Evolutionary conservation across 768 basidiomycete genomes (phyloP).

Genomic region (Naganishia kalamii): DNA sequence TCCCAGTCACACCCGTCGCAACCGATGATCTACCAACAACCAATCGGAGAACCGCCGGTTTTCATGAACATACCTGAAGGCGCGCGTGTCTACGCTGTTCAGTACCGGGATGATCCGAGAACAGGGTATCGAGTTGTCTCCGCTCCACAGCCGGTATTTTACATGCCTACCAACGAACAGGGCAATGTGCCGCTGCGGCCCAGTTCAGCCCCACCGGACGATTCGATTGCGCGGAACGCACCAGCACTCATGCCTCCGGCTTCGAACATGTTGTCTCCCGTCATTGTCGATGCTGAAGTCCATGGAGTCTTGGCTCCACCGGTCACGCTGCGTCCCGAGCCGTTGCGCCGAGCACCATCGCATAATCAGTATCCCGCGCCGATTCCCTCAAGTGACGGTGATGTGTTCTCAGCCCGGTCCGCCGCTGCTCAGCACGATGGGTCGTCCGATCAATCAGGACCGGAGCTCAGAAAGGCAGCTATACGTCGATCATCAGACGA

Average conservation of each 20-base stretch:
- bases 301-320: neutral
- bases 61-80: constrained; percentile 12
- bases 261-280: neutral
- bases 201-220: constrained; percentile 6
- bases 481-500: constrained; percentile 2
- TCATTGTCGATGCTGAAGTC: neutral
- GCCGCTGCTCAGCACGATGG: neutral
- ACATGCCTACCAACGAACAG: neutral
- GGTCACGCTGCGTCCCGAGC: neutral
- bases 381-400: neutral
- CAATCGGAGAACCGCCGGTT: neutral
- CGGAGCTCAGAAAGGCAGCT: neutral
- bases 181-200: neutral
- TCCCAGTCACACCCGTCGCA: constrained; percentile 2
- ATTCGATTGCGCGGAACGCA: neutral
- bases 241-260: neutral
- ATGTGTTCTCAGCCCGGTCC: constrained; percentile 7
- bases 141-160: constrained; percentile 8
- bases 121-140: constrained; percentile 10
- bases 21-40: constrained; percentile 3
- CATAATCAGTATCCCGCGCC: neutral
- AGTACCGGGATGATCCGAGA: constrained; percentile 2
- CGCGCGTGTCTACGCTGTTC: constrained; percentile 4
- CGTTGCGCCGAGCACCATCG: constrained; percentile 2
- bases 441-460: neutral